Conservation (phyloP, 1,139 yeast species). For the Candida tropicalis region DNA sequence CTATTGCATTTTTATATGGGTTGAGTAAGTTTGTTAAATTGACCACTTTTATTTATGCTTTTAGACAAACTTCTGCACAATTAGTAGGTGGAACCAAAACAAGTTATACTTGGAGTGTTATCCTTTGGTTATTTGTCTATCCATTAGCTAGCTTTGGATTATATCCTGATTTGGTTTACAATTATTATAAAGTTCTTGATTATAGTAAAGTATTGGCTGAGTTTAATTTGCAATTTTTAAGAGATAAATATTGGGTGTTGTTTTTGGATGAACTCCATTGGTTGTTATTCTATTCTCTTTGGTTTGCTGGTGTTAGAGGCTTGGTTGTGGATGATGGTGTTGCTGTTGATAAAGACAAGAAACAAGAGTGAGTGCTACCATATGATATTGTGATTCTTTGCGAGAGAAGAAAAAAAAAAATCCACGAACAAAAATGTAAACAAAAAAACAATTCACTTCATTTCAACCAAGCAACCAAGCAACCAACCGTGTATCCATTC, state of each 20-base stretch:
- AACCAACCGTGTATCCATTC: neutral
- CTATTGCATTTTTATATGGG: slow-evolving; percentile 10
- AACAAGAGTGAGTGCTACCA: neutral
- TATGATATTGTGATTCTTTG: too few species aligned
- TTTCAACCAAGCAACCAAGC: neutral
- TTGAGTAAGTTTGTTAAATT: slow-evolving; percentile 12
- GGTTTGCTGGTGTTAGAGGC: slow-evolving; percentile 10
- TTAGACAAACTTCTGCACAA: slow-evolving; percentile 8
- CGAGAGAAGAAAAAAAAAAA: neutral
- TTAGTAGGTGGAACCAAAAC: slow-evolving; percentile 3
- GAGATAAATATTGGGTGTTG: slow-evolving; percentile 8
- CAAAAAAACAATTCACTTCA: neutral
- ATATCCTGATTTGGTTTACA: slow-evolving; percentile 10
- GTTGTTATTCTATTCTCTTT: slow-evolving; percentile 14
- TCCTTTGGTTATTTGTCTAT: slow-evolving; percentile 14
- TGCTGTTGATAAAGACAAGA: neutral
- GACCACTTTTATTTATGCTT: slow-evolving; percentile 4
- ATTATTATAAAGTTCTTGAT: slow-evolving; percentile 8
- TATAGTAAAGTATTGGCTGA: slow-evolving; percentile 8
- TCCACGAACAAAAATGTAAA: neutral
- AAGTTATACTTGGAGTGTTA: slow-evolving; percentile 5
- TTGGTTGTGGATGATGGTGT: neutral
- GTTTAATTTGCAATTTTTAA: slow-evolving; percentile 1
- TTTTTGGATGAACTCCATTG: slow-evolving; percentile 15
- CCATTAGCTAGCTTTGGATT: slow-evolving; percentile 12